phyloP scores from a whole-genome alignment of 306 rosid genomes.

The Macrotyloma uniflorum region DNA sequence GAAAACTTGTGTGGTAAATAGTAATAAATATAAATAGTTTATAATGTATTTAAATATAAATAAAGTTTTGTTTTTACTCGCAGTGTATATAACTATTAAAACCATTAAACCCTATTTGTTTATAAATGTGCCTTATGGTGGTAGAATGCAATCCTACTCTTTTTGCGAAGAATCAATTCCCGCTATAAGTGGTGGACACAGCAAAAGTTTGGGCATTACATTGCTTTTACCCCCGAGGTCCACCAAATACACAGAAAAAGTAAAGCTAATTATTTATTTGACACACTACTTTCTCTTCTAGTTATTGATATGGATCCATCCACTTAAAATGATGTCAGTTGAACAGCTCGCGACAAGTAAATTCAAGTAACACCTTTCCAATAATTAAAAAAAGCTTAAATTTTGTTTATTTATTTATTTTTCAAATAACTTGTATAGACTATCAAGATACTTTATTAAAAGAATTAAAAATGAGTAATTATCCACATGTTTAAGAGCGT shows the following conservation, averaged over 20 bases:
- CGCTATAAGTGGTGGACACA: slow-evolving; percentile 28
- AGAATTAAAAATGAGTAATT: background rate
- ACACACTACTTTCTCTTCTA: background rate
- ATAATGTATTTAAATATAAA: background rate
- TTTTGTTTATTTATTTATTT: background rate
- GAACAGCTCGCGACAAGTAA: background rate
- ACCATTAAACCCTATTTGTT: too few species aligned
- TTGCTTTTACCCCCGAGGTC: background rate
- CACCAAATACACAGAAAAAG: background rate
- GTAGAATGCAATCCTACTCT: slow-evolving; percentile 19
- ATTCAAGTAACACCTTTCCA: background rate
- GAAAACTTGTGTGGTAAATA: background rate
- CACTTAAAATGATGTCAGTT: background rate
- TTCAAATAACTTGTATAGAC: background rate
- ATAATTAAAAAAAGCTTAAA: background rate
- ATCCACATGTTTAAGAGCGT: background rate
- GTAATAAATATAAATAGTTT: background rate
- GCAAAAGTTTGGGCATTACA: background rate
- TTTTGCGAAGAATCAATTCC: slow-evolving; percentile 34
- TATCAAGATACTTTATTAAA: background rate
- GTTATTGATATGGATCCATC: background rate
- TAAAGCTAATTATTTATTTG: background rate
- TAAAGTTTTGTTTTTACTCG: too few species aligned
- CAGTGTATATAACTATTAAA: too few species aligned
- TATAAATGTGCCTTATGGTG: background rate